Base-by-base conservation (phyloP, 345 rosid species). In the Bruguiera parviflora region DNA sequence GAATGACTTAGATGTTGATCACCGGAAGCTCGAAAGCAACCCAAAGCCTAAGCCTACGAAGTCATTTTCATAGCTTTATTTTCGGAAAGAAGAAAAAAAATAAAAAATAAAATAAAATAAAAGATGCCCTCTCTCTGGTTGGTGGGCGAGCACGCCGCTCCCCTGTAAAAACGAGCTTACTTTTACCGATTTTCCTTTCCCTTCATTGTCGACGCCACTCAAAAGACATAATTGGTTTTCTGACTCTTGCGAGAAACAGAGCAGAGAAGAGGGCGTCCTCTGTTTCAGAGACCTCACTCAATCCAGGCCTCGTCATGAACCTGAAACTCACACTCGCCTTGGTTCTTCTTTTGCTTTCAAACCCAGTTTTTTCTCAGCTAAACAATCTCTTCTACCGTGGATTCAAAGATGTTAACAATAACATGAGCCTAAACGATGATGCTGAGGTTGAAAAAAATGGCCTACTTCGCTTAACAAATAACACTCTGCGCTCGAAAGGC, bases 391-490 rank as follows among this genome's bases (percentile, higher is more conserved):
- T 53, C 64, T 73, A 67, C 37, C 33, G 55, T 18, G 74, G 81
- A 1, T 72, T 73, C 46, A 5, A 25, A 2, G 32, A 39, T 49
- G 63, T 51, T 32, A 53, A 49, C 52, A 21, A n/a, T 77, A 83
- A 80, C 74, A 64, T 88, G 52, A 83, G 53, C 80, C 22, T 91
- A 24, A 65, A 68, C 22, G 92, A 88, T 53, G 86, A 53, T 51
- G 84, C 97, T 33, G 81, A 74, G 73, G 73, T 94, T 63, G 76
- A 73, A 25, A 20, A 58, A 25, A 76, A 81, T 51, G 97, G 98
- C 63, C 9, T 86, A 47, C 82, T 94, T 32, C 71, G 73, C 60
- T 82, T 94, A 61, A 94, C 97, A 0, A 74, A 88, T 74, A 77
- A 78, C 39, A 78, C 86, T 3, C 73, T 31, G 43, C 82, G 90